phyloP scores from a whole-genome alignment of 176 grass and related monocot species.

The Paspalum notatum region DNA sequence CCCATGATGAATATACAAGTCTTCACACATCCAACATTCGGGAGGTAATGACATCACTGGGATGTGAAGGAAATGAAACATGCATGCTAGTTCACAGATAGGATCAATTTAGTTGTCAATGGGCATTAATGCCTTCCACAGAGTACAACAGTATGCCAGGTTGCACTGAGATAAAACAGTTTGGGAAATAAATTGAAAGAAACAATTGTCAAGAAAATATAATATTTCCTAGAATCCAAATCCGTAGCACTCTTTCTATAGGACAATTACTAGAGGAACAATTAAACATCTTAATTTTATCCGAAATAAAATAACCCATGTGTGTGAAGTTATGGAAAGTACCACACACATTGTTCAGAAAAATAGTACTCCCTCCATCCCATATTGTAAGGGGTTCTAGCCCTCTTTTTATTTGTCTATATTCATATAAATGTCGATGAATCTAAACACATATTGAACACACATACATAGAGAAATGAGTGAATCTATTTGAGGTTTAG shows the following conservation, averaged over 20 bases:
- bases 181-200: background rate
- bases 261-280: background rate
- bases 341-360: constrained; percentile 1
- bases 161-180: background rate
- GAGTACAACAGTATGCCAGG: background rate
- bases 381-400: no score
- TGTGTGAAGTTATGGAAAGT: background rate
- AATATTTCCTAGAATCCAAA: background rate
- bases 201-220: background rate
- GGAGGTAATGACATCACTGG: background rate
- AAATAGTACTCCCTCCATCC: no score
- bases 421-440: no score
- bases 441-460: no score
- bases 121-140: background rate
- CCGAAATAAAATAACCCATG: background rate
- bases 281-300: constrained; percentile 8
- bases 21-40: background rate
- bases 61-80: background rate
- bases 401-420: no score
- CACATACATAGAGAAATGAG: no score
- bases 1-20: background rate
- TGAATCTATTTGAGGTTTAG: no score
- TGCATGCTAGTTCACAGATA: background rate
- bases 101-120: background rate
- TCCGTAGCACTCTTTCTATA: background rate